phyloP scores from a whole-genome alignment of 805 yeast genomes.

The Henningerozyma blattae region DNA sequence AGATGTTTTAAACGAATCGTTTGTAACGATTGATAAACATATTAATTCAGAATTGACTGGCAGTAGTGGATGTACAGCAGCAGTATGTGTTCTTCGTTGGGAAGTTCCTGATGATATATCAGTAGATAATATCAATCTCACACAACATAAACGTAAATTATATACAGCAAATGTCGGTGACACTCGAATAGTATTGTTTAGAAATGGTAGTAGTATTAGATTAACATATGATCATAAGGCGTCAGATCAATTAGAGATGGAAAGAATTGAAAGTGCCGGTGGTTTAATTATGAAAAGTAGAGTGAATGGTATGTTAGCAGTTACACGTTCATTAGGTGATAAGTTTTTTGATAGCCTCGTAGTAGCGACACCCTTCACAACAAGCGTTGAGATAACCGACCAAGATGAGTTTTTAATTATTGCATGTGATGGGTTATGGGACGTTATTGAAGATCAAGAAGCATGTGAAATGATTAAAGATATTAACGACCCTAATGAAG shows the following conservation, averaged over 20 bases:
- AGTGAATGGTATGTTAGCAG: constrained; percentile 93
- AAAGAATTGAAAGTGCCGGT: constrained; percentile 65
- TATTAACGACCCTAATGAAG: constrained; percentile 45
- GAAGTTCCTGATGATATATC: constrained; percentile 35
- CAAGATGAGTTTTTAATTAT: constrained; percentile 70
- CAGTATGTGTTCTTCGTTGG: constrained; percentile 85
- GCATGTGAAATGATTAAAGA: constrained; percentile 65
- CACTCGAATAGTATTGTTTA: constrained; percentile 66
- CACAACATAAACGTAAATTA: constrained; percentile 54
- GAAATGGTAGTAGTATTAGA: constrained; percentile 65
- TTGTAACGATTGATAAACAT: constrained; percentile 61
- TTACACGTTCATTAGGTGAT: constrained; percentile 88
- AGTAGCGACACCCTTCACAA: constrained; percentile 84
- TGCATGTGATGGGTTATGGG: constrained; percentile 98
- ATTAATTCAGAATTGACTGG: constrained; percentile 52
- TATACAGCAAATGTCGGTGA: constrained; percentile 96
- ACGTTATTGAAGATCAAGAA: constrained; percentile 71
- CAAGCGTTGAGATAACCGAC: constrained; percentile 58
- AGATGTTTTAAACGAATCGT: constrained; percentile 54
- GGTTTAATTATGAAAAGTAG: constrained; percentile 83
- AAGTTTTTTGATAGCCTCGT: constrained; percentile 83
- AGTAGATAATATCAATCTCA: constrained; percentile 13
- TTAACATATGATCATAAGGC: constrained; percentile 92
- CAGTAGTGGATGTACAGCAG: constrained; percentile 89
- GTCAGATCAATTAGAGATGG: constrained; percentile 63